Evolutionary conservation across 2,329 filamentous ascomycete genomes (phyloP), one percentile per base, ranked within the genome.

Genomic region (Xylariaceae sp.): DNA sequence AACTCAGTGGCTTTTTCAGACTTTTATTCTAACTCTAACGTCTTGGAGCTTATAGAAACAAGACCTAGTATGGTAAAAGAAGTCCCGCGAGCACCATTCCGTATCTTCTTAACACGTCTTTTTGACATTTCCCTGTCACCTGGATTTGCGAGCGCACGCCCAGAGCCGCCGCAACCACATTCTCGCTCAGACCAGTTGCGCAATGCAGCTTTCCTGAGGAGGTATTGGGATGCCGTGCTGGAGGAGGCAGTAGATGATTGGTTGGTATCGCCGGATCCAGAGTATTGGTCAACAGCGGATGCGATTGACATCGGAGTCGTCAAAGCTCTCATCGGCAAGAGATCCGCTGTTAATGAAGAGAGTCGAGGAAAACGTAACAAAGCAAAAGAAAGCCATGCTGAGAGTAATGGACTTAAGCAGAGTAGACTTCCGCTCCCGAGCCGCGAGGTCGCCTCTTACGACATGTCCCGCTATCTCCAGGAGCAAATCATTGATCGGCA

Each of bases 91-190:
- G 53, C 65, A 15, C 61, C 67, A 1, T 85, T 85, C 57, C 73
- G 76, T 1, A 66, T 85, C 16, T 60, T 85, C 8, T 69, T 84
- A 10, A 81, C 82, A 0, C 70, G 73, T 32, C 64, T 82, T 2
- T 74, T 83, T 45, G 82, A 85, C 60, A 73, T 81, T 2, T 79
- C 81, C 0, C 64, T 85, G 1, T 70, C 78, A 0, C 82, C 82
- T 0, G 81, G 78, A 1, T 85, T 82, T 77, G 66, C 73, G 6
- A 65, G 65, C 3, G 69, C 69, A 8, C 75, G 81, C 2, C 73
- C 74, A 0, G 47, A 63, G 2, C 74, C 79, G 1, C 72, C 77
- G 1, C 57, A 55, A 11, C 78, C 78, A 9, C 79, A 81, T 59
- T 75, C 59, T 53, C 72, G 73, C 30, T 73, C 77, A 2, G 80